Percentiles rank a stretch among this genome's conserved stretches.
Evolutionary conservation across 768 basidiomycete genomes (phyloP).

Genomic region (Rhizopogon salebrosus): DNA sequence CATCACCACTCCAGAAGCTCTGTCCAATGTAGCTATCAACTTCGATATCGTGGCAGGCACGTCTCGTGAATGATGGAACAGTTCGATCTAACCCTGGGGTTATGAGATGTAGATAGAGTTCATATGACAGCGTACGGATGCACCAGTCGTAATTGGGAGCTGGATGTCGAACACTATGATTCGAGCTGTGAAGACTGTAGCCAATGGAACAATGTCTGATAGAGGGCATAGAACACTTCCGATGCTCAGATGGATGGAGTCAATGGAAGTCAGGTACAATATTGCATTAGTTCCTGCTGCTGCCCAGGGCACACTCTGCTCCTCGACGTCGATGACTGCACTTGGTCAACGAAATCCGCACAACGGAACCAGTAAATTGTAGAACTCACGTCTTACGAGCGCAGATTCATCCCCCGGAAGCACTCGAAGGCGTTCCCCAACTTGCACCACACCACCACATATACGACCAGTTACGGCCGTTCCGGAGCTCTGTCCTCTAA

Average conservation of each 20-base stretch:
- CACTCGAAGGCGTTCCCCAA: constrained; percentile 82
- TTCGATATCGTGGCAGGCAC: constrained; percentile 86
- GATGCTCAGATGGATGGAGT: constrained; percentile 79
- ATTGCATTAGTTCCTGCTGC: constrained; percentile 89
- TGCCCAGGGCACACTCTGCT: constrained; percentile 75
- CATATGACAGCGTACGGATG: constrained; percentile 53
- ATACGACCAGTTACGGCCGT: constrained; percentile 79
- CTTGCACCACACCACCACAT: constrained; percentile 84
- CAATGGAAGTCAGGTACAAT: constrained; percentile 76
- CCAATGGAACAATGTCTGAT: constrained; percentile 67
- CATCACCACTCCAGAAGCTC: constrained; percentile 63
- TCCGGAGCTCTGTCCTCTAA: constrained; percentile 79
- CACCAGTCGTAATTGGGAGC: constrained; percentile 82
- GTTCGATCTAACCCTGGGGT: constrained; percentile 57
- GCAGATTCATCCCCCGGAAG: constrained; percentile 91
- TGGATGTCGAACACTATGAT: constrained; percentile 93
- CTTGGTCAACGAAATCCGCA: constrained; percentile 2
- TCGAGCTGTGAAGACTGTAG: constrained; percentile 73
- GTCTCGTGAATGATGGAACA: constrained; percentile 93
- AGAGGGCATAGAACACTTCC: constrained; percentile 87
- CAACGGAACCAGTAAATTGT: neutral
- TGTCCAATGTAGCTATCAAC: constrained; percentile 74
- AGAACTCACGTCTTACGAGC: constrained; percentile 58
- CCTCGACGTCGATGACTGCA: constrained; percentile 82
- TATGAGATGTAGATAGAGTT: neutral